Percentiles rank a stretch among this genome's conserved stretches.
These are phyloP conservation scores for Cyberlindnera americana DNA, from an alignment of 805 yeast species.

Conservation along the genomic window DNA sequence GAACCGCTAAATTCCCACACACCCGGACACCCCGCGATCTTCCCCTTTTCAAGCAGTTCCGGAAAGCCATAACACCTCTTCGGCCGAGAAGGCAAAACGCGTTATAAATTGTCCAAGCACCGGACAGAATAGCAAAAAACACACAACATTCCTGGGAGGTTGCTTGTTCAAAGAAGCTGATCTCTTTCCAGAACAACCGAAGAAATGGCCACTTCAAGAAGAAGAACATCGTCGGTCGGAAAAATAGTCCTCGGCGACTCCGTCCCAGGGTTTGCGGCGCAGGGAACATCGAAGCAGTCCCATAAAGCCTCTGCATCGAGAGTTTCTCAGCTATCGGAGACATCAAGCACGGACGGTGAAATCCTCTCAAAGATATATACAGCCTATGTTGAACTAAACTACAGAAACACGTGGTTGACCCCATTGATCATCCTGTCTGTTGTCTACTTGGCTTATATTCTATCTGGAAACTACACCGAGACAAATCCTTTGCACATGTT, in stretches of 20 bases:
- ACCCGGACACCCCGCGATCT: no score
- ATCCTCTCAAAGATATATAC: slow-evolving; percentile 52
- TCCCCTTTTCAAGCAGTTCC: no score
- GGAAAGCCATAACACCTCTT: no score
- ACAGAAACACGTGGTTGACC: slow-evolving; percentile 65
- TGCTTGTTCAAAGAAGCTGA: no score
- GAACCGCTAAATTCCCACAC: no score
- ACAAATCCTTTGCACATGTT: slow-evolving; percentile 62
- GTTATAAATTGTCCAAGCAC: no score
- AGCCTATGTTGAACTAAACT: slow-evolving; percentile 54
- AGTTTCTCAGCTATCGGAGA: slow-evolving; percentile 30
- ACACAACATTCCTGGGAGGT: no score
- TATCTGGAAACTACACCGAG: slow-evolving; percentile 54
- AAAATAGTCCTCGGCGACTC: slow-evolving; percentile 72
- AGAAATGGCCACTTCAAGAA: slow-evolving; percentile 9
- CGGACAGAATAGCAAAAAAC: no score
- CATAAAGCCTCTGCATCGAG: slow-evolving; percentile 38
- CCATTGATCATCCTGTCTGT: slow-evolving; percentile 50
- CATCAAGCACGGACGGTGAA: slow-evolving; percentile 45
- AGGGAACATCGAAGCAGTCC: slow-evolving; percentile 45
- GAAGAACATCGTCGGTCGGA: slow-evolving; percentile 72
- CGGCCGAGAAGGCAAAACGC: no score
- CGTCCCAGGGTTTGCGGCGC: slow-evolving; percentile 65
- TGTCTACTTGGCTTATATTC: slow-evolving; percentile 42
- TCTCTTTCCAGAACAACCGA: no score